These are phyloP conservation scores for Psilocybe subaeruginosa DNA, from an alignment of 768 basidiomycete genomes.

Conservation along the genomic window DNA sequence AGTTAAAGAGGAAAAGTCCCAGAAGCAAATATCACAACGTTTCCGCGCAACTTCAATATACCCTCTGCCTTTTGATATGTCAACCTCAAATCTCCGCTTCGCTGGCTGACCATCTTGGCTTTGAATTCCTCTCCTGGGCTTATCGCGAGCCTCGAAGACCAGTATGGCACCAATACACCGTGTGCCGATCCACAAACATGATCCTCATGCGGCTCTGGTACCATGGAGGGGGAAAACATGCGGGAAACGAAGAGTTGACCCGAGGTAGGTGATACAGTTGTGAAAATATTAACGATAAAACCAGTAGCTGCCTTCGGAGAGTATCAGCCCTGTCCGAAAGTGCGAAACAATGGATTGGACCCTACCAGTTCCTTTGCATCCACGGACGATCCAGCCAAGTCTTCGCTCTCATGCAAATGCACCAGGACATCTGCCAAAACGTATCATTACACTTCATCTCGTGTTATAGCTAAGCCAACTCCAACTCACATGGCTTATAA, in stretches of 20 bases:
- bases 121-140: slow-evolving; percentile 33
- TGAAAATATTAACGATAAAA: slow-evolving; percentile 40
- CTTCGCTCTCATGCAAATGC: slow-evolving; percentile 43
- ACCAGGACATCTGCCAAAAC: slow-evolving; percentile 42
- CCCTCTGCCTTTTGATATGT: slow-evolving; percentile 36
- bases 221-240: slow-evolving; percentile 45
- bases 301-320: slow-evolving; percentile 34
- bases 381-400: slow-evolving; percentile 33
- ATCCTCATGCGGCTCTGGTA: slow-evolving; percentile 43
- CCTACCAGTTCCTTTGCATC: slow-evolving; percentile 38
- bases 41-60: slow-evolving; percentile 37
- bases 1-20: slow-evolving; percentile 28
- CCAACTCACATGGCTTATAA: slow-evolving; percentile 34
- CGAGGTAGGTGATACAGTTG: slow-evolving; percentile 32
- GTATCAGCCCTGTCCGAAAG: background rate
- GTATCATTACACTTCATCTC: slow-evolving; percentile 39
- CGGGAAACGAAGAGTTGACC: slow-evolving; percentile 48
- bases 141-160: slow-evolving; percentile 40
- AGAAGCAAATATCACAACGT: slow-evolving; percentile 33
- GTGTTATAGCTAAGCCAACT: background rate
- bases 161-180: slow-evolving; percentile 51
- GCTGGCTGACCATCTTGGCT: slow-evolving; percentile 54
- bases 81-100: slow-evolving; percentile 50
- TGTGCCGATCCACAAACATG: slow-evolving; percentile 60
- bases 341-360: background rate